Evolutionary conservation across 2,329 filamentous ascomycete species (phyloP), one percentile per base, ranked within the genome.

Genomic region (Amauroascus verrucosus): DNA sequence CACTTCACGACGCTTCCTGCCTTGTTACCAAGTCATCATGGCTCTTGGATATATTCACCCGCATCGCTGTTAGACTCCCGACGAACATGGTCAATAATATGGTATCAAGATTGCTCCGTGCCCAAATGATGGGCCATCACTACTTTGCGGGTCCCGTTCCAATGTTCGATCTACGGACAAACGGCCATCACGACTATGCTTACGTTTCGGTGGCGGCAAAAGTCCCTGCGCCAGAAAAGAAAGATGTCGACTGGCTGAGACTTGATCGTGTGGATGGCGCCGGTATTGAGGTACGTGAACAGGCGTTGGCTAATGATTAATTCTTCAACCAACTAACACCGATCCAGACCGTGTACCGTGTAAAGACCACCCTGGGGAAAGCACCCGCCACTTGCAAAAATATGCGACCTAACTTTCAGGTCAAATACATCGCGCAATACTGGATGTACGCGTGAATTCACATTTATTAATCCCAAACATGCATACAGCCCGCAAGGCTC

Each of bases 1-100:
- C 67, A 2, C 65, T 76, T 2, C 72, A 72, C 57, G 71, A 75
- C 40, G 69, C 61, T 9, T 72, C 71, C 3, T 73, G 70, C 54
- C 48, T 70, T 51, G 69, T 63, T 51, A 48, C 45, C 8, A 40
- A 48, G 26, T 16, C 6, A 6, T 22, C 52, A 14, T 16, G 20
- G 45, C 6, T 35, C 28, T 11, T 54, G n/a, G 37, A 54, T 37
- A 24, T 49, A 37, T 40, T 57, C 14, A 22, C 44, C 6, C 20
- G 24, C 6, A 37, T 53, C 11, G 48, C 48, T 5, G 30, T 54
- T 22, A 48, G 24, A 14, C 32, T 51, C 8, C 43, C 51, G 9
- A 32, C 28, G 14, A 13, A 20, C 11, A 43, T 46, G n/a, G 28
- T 44, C 60, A 64, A 5, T 51, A 57, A 32, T 30, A 61, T 28